These are phyloP conservation scores for Wallacemonas sp. DNA, from an alignment of 208 protist genomes.

Conservation along the genomic window DNA sequence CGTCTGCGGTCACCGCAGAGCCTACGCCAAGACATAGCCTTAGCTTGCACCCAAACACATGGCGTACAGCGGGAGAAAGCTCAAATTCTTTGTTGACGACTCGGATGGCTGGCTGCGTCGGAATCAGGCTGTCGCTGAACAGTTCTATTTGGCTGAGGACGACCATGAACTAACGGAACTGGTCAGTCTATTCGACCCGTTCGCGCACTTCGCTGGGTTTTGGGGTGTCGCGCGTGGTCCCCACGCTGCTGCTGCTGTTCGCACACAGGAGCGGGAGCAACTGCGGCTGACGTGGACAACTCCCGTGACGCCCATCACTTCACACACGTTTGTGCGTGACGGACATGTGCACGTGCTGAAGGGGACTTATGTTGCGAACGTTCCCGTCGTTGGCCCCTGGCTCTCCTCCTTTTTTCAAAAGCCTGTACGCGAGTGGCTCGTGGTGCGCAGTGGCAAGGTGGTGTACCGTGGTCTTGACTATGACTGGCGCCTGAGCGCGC, in stretches of 20 bases:
- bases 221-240: constrained; percentile 76
- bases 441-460: constrained; percentile 65
- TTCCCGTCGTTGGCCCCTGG: constrained; percentile 60
- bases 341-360: constrained; percentile 69
- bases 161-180: constrained; percentile 68
- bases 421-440: constrained; percentile 60
- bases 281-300: constrained; percentile 72
- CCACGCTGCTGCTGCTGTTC: constrained; percentile 44
- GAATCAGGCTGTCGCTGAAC: constrained; percentile 41
- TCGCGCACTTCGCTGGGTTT: constrained; percentile 66
- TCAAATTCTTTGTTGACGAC: constrained; percentile 82
- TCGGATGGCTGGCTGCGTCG: constrained; percentile 44
- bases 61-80: constrained; percentile 74
- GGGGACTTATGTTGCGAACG: constrained; percentile 19
- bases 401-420: constrained; percentile 60
- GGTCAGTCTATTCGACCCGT: constrained; percentile 29
- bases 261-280: constrained; percentile 39
- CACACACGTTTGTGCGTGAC: constrained; percentile 64
- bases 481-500: constrained; percentile 45
- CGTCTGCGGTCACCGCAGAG: neutral
- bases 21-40: constrained; percentile 10
- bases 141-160: constrained; percentile 75
- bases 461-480: constrained; percentile 77
- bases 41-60: constrained; percentile 20
- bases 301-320: constrained; percentile 43